Percentiles rank a stretch among this genome's conserved stretches.
Conservation (phyloP, 805 yeast species). For the Priceomyces haplophilus region DNA sequence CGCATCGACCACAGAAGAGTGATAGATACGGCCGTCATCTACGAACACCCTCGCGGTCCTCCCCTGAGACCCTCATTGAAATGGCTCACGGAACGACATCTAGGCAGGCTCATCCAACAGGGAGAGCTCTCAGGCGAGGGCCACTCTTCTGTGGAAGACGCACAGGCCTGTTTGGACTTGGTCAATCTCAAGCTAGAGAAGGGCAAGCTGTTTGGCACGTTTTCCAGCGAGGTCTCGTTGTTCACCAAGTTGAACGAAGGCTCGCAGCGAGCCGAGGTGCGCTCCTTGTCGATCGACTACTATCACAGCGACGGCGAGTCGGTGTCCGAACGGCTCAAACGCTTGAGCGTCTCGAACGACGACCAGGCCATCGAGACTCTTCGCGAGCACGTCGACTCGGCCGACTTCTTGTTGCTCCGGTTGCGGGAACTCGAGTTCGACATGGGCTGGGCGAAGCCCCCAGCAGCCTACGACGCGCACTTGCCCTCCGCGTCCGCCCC, state of each 20-base stretch:
- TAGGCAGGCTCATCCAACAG: constrained; percentile 61
- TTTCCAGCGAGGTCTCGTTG: constrained; percentile 23
- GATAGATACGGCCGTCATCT: constrained; percentile 76
- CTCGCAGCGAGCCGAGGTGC: constrained; percentile 2
- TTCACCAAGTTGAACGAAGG: constrained; percentile 17
- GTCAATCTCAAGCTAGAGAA: constrained; percentile 64
- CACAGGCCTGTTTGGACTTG: constrained; percentile 73
- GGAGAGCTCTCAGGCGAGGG: constrained; percentile 54
- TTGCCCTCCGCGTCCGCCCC: constrained; percentile 8
- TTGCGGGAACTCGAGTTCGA: constrained; percentile 58
- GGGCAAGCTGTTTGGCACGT: constrained; percentile 63
- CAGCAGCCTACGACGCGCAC: constrained; percentile 18
- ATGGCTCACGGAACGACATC: constrained; percentile 58
- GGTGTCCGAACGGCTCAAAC: constrained; percentile 13
- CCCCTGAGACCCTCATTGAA: constrained; percentile 77
- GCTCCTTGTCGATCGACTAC: constrained; percentile 25
- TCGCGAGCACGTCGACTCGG: constrained; percentile 29
- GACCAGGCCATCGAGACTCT: constrained; percentile 52
- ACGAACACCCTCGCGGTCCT: constrained; percentile 79
- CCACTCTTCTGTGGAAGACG: constrained; percentile 87
- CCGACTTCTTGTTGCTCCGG: constrained; percentile 51
- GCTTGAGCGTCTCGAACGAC: constrained; percentile 53
- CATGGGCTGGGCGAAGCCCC: constrained; percentile 24
- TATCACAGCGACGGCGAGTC: constrained; percentile 17
- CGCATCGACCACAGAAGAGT: constrained; percentile 67